Conservation (phyloP, 2,329 filamentous ascomycete species). For the Ceratocystis colombiana region DNA sequence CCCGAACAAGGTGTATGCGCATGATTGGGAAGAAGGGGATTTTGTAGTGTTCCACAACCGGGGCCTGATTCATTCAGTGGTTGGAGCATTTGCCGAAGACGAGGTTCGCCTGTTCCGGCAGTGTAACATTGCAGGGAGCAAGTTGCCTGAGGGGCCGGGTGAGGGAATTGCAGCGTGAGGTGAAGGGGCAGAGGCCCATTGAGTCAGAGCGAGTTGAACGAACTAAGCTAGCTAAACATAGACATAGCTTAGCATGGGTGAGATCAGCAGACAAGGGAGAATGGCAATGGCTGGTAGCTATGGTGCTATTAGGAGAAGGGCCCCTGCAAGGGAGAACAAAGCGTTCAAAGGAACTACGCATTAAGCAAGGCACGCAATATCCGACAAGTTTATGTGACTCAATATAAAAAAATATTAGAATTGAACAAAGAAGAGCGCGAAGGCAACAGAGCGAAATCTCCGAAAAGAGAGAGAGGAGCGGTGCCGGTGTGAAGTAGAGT, state of each 20-base stretch:
- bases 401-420: constrained; percentile 8
- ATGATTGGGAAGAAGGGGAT: constrained; percentile 70
- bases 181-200: too few species aligned
- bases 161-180: background rate
- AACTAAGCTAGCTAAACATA: too few species aligned
- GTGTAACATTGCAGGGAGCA: constrained; percentile 64
- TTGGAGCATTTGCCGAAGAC: constrained; percentile 61
- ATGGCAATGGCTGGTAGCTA: too few species aligned
- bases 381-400: background rate
- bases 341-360: constrained; percentile 4
- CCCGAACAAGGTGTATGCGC: constrained; percentile 57
- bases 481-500: too few species aligned
- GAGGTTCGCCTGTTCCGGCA: constrained; percentile 67
- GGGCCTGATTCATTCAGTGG: constrained; percentile 63
- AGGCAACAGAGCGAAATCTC: background rate
- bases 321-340: background rate
- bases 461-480: too few species aligned
- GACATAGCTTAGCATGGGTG: too few species aligned
- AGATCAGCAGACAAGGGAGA: too few species aligned
- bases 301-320: background rate
- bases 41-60: constrained; percentile 71
- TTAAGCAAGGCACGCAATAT: background rate
- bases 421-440: background rate
- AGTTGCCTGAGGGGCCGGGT: constrained; percentile 43
- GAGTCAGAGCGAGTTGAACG: too few species aligned